phyloP scores from a whole-genome alignment of 1,284 basidiomycete genomes.

The Cutaneotrichosporon sp. region DNA sequence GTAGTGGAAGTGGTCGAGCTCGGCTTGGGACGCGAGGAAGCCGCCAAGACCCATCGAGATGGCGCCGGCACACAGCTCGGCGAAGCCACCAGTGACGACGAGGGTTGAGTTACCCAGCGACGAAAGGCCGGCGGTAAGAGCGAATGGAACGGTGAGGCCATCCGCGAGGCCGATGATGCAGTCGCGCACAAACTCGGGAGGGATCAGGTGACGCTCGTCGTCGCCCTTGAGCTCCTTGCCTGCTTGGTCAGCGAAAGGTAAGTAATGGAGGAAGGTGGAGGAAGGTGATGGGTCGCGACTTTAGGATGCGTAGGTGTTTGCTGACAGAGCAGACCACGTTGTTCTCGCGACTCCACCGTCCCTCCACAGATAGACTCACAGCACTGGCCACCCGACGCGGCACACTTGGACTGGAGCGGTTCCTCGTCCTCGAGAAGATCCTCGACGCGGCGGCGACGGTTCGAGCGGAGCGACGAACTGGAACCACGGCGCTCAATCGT shows the following conservation, averaged over 20 bases:
- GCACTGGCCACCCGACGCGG: constrained; percentile 40
- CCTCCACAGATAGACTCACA: constrained; percentile 30
- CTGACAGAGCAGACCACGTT: not conserved
- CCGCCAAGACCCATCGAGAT: constrained; percentile 96
- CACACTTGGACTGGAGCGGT: constrained; percentile 48
- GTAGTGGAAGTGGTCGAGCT: constrained; percentile 90
- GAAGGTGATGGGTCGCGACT: not conserved
- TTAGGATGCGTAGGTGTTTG: not conserved
- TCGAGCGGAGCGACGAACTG: constrained; percentile 18
- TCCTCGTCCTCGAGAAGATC: constrained; percentile 38
- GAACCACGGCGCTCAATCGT: constrained; percentile 23
- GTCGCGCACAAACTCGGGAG: constrained; percentile 54
- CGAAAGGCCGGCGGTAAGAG: constrained; percentile 76
- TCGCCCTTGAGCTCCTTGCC: constrained; percentile 53
- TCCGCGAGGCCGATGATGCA: constrained; percentile 94
- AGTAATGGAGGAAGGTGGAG: not conserved
- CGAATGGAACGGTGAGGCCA: constrained; percentile 92
- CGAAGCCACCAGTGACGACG: constrained; percentile 86
- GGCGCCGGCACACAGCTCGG: constrained; percentile 90
- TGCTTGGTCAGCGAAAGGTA: constrained; percentile 25
- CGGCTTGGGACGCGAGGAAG: constrained; percentile 93
- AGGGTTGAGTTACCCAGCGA: constrained; percentile 82
- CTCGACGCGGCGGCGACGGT: constrained; percentile 28
- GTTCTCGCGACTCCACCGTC: not conserved
- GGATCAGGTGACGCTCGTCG: constrained; percentile 53